Evolutionary conservation across 2,329 filamentous ascomycete species (phyloP).

Genomic region (Pseudogymnoascus sp.): DNA sequence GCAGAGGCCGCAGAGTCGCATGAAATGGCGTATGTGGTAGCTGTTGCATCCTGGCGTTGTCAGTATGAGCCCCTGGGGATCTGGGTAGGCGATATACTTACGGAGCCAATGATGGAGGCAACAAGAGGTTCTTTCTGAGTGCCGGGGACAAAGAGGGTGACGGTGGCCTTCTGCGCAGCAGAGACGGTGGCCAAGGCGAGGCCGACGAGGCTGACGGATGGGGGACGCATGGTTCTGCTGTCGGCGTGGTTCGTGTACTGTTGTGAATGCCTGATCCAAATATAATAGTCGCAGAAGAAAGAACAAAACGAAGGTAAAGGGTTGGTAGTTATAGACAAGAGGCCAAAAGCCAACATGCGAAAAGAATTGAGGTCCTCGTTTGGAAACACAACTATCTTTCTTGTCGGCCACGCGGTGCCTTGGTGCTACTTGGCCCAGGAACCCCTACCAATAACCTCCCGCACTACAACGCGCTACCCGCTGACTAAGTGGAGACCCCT

Average conservation of each 20-base stretch:
- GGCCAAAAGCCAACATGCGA: neutral
- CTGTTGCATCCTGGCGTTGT: slow-evolving; percentile 15
- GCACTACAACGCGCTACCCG: neutral
- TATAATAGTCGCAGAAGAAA: neutral
- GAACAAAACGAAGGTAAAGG: neutral
- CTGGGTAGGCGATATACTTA: slow-evolving; percentile 5
- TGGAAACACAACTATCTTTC: neutral
- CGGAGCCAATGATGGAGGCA: slow-evolving; percentile 16
- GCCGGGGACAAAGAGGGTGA: slow-evolving; percentile 17
- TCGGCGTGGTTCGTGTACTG: slow-evolving; percentile 8
- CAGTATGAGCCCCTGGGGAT: neutral
- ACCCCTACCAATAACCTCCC: slow-evolving; percentile 3
- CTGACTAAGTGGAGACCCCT: neutral
- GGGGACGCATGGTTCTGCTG: slow-evolving; percentile 15
- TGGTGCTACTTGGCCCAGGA: neutral
- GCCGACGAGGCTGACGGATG: slow-evolving; percentile 15
- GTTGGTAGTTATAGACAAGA: neutral
- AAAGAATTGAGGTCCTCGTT: slow-evolving; percentile 6
- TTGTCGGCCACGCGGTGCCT: slow-evolving; percentile 4
- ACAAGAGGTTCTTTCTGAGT: slow-evolving; percentile 16
- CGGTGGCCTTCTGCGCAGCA: slow-evolving; percentile 16
- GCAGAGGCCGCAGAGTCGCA: slow-evolving; percentile 12
- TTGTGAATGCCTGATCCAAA: slow-evolving; percentile 1
- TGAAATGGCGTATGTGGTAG: slow-evolving; percentile 19
- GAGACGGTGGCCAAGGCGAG: slow-evolving; percentile 17